Percentiles rank a stretch among this genome's conserved stretches.
Conservation (phyloP, 2,329 filamentous ascomycete genomes). For the Alternaria triticina region DNA sequence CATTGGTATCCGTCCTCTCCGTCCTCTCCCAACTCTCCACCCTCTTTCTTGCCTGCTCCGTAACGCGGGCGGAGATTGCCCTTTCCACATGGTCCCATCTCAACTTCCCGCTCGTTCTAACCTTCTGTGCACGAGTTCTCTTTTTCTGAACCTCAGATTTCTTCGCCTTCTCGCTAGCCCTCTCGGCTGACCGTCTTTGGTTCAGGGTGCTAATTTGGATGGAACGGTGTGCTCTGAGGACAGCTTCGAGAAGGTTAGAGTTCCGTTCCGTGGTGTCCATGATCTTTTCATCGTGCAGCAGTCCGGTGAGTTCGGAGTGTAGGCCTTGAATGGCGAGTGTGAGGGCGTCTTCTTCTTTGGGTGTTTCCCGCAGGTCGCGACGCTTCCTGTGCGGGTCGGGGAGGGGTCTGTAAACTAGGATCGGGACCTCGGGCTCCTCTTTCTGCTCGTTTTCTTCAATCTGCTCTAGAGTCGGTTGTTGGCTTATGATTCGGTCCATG, state of each 20-base stretch:
- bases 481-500: not conserved
- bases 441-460: conserved; percentile 1
- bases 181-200: not conserved
- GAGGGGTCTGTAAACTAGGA: conserved; percentile 7
- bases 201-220: not conserved
- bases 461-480: not conserved
- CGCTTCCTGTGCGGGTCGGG: conserved; percentile 7
- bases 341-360: not conserved
- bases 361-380: not conserved
- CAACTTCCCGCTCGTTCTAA: not conserved
- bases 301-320: not conserved
- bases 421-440: not conserved
- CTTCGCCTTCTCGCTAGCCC: not conserved
- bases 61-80: not conserved
- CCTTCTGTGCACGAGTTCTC: not conserved
- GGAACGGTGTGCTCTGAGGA: not conserved
- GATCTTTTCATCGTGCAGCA: conserved; percentile 1
- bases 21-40: not conserved
- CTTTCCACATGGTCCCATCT: not conserved
- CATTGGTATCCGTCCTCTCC: not conserved
- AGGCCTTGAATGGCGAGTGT: conserved; percentile 2
- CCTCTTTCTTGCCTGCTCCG: not conserved
- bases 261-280: not conserved
- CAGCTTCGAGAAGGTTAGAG: not conserved
- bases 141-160: not conserved